Conservation (phyloP, 192 early-diverging fungal genomes). For the Entomortierella parvispora region DNA sequence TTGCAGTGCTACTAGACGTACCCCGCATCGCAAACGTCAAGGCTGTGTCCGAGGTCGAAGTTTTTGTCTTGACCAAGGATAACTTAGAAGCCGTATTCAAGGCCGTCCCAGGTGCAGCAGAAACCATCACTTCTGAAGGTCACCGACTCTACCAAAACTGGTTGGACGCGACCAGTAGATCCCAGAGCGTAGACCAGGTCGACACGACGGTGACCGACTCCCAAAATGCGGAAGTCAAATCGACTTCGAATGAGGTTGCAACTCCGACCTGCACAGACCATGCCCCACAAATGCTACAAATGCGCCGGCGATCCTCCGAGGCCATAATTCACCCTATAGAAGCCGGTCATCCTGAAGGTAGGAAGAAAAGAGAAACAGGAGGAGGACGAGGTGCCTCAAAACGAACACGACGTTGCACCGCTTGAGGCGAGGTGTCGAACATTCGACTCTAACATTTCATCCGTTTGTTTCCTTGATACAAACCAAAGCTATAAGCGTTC, state of each 20-base stretch:
- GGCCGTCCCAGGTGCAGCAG: conserved; percentile 47
- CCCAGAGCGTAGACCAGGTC: no score
- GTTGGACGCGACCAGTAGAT: neutral
- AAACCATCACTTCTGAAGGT: conserved; percentile 37
- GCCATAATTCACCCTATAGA: conserved; percentile 29
- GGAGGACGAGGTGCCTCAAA: no score
- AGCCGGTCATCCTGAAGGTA: conserved; percentile 33
- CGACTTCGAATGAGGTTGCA: no score
- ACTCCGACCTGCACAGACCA: no score
- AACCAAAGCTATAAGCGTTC: conserved; percentile 37
- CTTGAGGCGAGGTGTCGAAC: no score
- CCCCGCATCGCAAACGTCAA: conserved; percentile 58
- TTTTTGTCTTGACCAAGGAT: conserved; percentile 56
- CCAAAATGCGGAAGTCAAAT: no score
- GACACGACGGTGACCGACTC: no score
- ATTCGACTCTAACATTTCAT: no score
- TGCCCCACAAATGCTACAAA: neutral
- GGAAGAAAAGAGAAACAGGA: no score
- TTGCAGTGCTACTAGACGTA: conserved; percentile 56
- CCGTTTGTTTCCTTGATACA: no score
- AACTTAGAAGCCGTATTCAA: conserved; percentile 51
- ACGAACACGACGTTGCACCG: no score
- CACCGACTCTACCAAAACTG: conserved; percentile 45
- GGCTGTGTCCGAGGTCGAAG: conserved; percentile 57
- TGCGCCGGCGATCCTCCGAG: neutral